phyloP scores from a whole-genome alignment of 129 eudicot species.

The Dittrichia graveolens region DNA sequence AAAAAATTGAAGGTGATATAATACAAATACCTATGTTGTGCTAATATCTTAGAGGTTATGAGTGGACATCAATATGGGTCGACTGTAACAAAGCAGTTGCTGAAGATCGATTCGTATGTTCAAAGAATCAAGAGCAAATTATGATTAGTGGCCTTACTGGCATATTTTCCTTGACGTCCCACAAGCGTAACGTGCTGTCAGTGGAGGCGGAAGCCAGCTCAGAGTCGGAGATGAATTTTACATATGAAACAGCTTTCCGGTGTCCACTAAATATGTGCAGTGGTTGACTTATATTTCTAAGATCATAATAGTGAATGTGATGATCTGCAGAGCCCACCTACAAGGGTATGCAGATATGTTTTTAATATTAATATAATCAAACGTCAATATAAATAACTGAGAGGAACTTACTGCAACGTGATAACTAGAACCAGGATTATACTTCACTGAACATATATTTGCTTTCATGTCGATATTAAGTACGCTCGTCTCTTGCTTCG shows the following conservation, averaged over 20 bases:
- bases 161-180: conserved; percentile 83
- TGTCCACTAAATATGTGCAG: conserved; percentile 77
- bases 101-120: too few species aligned
- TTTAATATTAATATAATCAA: neutral
- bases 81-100: too few species aligned
- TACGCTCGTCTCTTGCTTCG: conserved; percentile 89
- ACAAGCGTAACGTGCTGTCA: conserved; percentile 87
- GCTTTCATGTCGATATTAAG: conserved; percentile 96
- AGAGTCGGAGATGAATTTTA: conserved; percentile 72
- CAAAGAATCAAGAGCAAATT: too few species aligned
- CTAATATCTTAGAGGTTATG: too few species aligned
- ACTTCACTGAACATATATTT: conserved; percentile 93
- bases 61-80: too few species aligned
- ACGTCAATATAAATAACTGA: neutral
- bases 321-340: conserved; percentile 99
- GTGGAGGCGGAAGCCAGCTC: conserved; percentile 99
- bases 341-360: conserved; percentile 7
- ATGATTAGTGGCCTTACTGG: conserved; percentile 54
- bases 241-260: conserved; percentile 92
- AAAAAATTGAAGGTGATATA: too few species aligned
- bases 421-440: conserved; percentile 90
- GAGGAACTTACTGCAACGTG: conserved; percentile 75
- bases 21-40: too few species aligned
- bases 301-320: conserved; percentile 87
- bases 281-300: conserved; percentile 85